Base-by-base conservation (phyloP, 441 rosid genomes). In the Metrosideros polymorpha region DNA sequence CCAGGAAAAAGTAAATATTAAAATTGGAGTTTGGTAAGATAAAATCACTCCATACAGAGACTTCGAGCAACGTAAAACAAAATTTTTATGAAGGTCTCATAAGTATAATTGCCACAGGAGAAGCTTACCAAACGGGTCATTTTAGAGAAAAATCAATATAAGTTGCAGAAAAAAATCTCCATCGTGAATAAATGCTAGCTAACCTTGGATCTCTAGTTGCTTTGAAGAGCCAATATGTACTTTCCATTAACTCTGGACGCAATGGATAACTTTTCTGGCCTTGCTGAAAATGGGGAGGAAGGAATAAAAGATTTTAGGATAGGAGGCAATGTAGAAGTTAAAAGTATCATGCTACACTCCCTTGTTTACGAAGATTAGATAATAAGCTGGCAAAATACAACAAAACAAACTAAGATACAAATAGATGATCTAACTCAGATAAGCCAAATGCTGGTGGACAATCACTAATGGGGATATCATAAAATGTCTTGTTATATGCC, bases 191-290 rank as follows among this genome's bases (percentile, higher is more conserved):
- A 53, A 88, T 87, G 85, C 8, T 32, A 85, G 84, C 83, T 88
- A 30, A 98, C 99, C 97, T 96, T 56, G 96, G 94, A 91, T 98
- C 94, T 92, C 98, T 91, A 79, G 99, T 98, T 89, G 99, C 99
- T 92, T 96, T 98, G 94, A 94, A 98, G 85, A 98, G 95, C 99
- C 98, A 96, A 88, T 98, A 98, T 51, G 99, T 98, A 93, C 99
- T 98, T 87, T 98, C 99, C 43, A 95, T 95, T 86, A 98, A 88
- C 92, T 98, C 99, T 39, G 99, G 99, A 87, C 99, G 98, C 88
- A 98, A 89, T 39, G 99, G 99, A 84, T 98, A 98, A 90, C 99
- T 94, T 89, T 94, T 96, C 88, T 98, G 99, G 83, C 99, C 99
- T 89, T 90, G 94, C 99, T 98, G 92, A 90, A 87, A 87, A 51